These are phyloP conservation scores for Lasiodiplodia citricola DNA, from an alignment of 2,329 filamentous ascomycete genomes.

Conservation along the genomic window DNA sequence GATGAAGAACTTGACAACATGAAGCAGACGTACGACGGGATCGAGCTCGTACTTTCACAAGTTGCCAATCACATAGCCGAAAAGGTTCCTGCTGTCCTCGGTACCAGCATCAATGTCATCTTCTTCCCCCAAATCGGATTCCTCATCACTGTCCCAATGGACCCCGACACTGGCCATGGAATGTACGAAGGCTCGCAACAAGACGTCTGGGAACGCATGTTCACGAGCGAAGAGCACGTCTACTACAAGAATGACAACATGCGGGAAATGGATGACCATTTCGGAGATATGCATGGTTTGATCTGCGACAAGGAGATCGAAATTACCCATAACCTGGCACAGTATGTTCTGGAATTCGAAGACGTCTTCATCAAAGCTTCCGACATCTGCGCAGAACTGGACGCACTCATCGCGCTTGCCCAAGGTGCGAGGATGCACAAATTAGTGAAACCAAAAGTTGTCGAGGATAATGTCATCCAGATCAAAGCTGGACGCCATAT, in stretches of 20 bases:
- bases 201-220: constrained; percentile 77
- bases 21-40: constrained; percentile 77
- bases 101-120: constrained; percentile 71
- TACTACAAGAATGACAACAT: constrained; percentile 90
- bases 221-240: constrained; percentile 66
- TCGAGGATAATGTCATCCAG: constrained; percentile 69
- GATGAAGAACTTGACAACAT: constrained; percentile 77
- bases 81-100: constrained; percentile 64
- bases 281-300: constrained; percentile 82
- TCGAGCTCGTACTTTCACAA: constrained; percentile 73
- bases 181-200: constrained; percentile 66
- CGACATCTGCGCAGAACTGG: constrained; percentile 82
- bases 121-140: constrained; percentile 94
- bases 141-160: constrained; percentile 73
- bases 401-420: constrained; percentile 79
- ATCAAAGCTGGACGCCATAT: constrained; percentile 83
- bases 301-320: constrained; percentile 92
- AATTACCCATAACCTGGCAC: constrained; percentile 78
- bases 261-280: constrained; percentile 77
- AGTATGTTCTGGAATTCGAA: constrained; percentile 72
- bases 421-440: constrained; percentile 76
- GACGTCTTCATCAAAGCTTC: constrained; percentile 71
- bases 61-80: constrained; percentile 68
- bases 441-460: constrained; percentile 73
- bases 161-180: constrained; percentile 62